Evolutionary conservation across 2,329 filamentous ascomycete genomes (phyloP).

Genomic region (Diaporthe citri): DNA sequence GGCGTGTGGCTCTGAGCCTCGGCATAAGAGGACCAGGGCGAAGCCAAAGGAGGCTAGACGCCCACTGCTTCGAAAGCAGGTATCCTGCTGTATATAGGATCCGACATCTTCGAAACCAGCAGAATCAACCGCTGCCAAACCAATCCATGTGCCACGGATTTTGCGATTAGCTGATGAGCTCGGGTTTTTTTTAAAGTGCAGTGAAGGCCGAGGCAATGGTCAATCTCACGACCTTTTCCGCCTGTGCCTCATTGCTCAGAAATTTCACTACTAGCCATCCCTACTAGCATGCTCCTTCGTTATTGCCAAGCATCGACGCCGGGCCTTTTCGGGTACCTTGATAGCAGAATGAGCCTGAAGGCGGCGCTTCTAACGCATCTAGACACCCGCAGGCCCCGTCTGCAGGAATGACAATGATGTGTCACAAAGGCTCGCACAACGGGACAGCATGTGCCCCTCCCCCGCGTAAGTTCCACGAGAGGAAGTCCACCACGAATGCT

Average conservation of each 20-base stretch:
- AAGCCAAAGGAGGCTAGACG: not conserved
- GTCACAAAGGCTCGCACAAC: not conserved
- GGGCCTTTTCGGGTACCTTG: conserved; percentile 11
- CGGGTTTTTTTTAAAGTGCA: not conserved
- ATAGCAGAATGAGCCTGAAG: not conserved
- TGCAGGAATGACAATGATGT: not conserved
- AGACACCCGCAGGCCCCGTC: not conserved
- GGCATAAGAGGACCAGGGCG: not conserved
- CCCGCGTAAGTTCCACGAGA: not conserved
- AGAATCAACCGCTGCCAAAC: not conserved
- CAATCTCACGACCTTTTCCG: not conserved
- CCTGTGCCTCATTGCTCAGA: not conserved
- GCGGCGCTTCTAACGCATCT: not conserved
- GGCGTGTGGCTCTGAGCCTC: not conserved
- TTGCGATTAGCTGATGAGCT: not conserved
- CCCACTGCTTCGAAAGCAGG: not conserved
- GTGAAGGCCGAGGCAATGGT: not conserved
- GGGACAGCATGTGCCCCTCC: not conserved
- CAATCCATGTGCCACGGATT: not conserved
- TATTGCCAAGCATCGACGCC: conserved; percentile 9
- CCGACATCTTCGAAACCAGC: not conserved
- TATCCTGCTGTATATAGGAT: not conserved
- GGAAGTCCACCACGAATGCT: not conserved
- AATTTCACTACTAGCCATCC: not conserved
- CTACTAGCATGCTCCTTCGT: conserved; percentile 22